These are phyloP conservation scores for Chlamydomonas incerta DNA, from an alignment of 139 green algal species.

Conservation along the genomic window DNA sequence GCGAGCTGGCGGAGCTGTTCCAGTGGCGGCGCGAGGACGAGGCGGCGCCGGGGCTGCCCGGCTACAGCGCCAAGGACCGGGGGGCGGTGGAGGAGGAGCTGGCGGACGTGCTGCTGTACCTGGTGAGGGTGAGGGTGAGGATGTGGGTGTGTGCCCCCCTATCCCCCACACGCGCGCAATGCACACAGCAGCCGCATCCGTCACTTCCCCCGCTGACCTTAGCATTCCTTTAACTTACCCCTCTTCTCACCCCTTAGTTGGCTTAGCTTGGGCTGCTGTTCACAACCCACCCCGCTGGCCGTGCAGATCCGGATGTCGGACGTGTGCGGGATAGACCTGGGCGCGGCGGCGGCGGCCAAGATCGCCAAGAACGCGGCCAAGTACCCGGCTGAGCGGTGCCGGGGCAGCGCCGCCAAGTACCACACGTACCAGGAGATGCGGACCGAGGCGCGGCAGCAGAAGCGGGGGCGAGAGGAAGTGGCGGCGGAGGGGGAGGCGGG, in stretches of 20 bases:
- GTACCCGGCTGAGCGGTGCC: slow-evolving; percentile 70
- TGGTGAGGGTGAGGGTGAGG: slow-evolving; percentile 47
- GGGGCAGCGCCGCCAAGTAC: slow-evolving; percentile 70
- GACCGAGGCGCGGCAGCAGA: background rate
- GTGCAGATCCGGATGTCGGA: slow-evolving; percentile 55
- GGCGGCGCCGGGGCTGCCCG: slow-evolving; percentile 55
- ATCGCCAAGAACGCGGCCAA: slow-evolving; percentile 72
- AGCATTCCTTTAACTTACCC: too few relatives aligned
- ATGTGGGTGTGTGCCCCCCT: background rate
- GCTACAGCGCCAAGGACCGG: slow-evolving; percentile 60
- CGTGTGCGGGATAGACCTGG: slow-evolving; percentile 79
- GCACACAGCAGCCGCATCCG: too few relatives aligned
- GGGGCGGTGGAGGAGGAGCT: slow-evolving; percentile 79
- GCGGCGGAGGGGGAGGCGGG: background rate
- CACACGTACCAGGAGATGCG: slow-evolving; percentile 38
- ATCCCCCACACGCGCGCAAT: too few relatives aligned
- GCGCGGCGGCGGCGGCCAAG: slow-evolving; percentile 58
- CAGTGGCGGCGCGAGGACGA: slow-evolving; percentile 42
- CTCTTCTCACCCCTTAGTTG: too few relatives aligned
- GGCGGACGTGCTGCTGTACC: slow-evolving; percentile 83
- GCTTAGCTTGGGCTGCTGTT: background rate
- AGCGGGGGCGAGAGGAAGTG: background rate
- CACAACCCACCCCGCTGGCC: background rate
- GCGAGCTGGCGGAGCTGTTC: slow-evolving; percentile 62
- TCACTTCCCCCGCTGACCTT: too few relatives aligned